Conservation (phyloP, 768 basidiomycete species). For the Mycena floridula region DNA sequence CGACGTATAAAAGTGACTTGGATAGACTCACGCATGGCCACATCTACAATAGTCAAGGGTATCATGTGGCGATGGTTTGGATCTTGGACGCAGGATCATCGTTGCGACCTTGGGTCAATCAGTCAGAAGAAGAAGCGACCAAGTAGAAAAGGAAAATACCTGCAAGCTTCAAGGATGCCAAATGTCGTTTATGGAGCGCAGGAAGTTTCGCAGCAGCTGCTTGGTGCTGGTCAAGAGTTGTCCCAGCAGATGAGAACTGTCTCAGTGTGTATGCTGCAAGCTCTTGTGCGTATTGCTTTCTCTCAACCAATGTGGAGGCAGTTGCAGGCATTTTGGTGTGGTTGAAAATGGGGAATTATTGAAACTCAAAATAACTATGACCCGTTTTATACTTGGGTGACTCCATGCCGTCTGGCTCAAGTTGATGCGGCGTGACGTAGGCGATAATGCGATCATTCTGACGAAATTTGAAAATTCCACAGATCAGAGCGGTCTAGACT, state of each 20-base stretch:
- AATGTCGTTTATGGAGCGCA: conserved; percentile 19
- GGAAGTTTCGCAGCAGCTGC: conserved; percentile 32
- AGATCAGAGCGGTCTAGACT: not conserved
- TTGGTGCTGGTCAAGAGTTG: conserved; percentile 18
- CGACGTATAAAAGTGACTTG: too few species aligned
- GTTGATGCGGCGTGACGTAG: not conserved
- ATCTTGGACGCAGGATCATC: too few species aligned
- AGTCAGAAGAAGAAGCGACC: not conserved
- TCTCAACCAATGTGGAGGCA: not conserved
- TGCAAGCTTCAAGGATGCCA: not conserved
- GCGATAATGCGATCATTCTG: too few species aligned
- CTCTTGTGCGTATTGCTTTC: conserved; percentile 34
- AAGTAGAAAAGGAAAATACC: not conserved
- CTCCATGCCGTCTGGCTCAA: not conserved
- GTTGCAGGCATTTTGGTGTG: conserved; percentile 2
- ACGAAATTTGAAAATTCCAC: not conserved
- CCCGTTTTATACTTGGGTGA: not conserved
- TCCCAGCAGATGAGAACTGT: conserved; percentile 34
- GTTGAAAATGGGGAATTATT: conserved; percentile 6
- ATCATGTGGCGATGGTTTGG: too few species aligned
- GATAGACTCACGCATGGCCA: too few species aligned
- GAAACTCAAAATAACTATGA: not conserved
- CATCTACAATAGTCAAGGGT: too few species aligned
- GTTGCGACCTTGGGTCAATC: too few species aligned
- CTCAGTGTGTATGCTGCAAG: conserved; percentile 43